Base-by-base conservation (phyloP, 108 stramenopile genomes). In the Nannochloropsis gaditana region DNA sequence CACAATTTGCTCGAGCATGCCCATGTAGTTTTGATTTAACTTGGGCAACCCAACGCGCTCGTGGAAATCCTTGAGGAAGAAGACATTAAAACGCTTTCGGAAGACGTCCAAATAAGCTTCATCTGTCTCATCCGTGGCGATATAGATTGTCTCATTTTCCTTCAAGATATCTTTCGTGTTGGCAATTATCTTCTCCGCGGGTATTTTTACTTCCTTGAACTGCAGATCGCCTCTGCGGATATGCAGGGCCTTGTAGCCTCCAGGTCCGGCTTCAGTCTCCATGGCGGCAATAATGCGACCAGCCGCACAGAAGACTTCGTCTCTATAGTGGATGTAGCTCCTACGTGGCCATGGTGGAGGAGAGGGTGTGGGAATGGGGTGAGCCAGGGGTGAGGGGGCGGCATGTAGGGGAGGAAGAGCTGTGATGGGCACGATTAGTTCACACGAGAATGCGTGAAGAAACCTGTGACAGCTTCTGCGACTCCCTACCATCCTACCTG, bases 1-100 rank as follows among this genome's bases (percentile, higher is more conserved):
- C 10, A 97, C 91, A 88, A 96, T 93, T 6, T 93, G 93, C 85
- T 97, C 96, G 82, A 97, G 93, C 95, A 97, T 97, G 44, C 96
- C 96, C 43, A 93, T 90, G 84, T 92, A 95, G 84, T 96, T 96
- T 9, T 93, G 92, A 87, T 97, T 95, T 45, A 96, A 82, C 43
- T 89, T 90, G 11, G 86, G 88, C 83, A 96, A 84, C n/a, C 45
- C 90, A 1, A 87, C 88, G 41, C 47, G 21, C 43, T 88, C 85
- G 43, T 45, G 9, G 90, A 90, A 90, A 82, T 91, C 90, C 43
- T 90, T 79, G 87, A 91, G 80, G 50, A 84, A 88, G 45, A 79
- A 83, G 9, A 85, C 73, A 17, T 84, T 88, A 42, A 79, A 59
- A n/a, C 81, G 43, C 47, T 81, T 21, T 42, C 9, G 11, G 79